Evolutionary conservation across 495 filamentous ascomycete genomes (phyloP).

Genomic region (Amniculicola lignicola): DNA sequence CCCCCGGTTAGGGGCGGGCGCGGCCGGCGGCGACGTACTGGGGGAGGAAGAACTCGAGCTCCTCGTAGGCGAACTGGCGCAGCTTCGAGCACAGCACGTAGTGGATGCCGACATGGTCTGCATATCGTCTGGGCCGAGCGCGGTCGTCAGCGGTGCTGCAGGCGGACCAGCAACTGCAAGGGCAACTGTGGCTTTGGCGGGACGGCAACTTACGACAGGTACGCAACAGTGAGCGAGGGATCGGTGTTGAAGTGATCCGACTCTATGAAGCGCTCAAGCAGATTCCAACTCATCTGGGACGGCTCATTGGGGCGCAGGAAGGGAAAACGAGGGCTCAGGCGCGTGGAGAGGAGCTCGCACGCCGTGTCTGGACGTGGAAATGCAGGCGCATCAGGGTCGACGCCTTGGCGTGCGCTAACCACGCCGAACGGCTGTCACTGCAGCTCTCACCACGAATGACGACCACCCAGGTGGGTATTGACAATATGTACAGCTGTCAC

Average conservation of each 20-base stretch:
- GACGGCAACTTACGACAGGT: slow-evolving; percentile 63
- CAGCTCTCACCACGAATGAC: no score
- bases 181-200: not conserved
- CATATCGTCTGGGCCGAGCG: slow-evolving; percentile 59
- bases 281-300: slow-evolving; percentile 51
- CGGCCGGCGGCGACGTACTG: slow-evolving; percentile 42
- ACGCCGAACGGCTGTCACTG: no score
- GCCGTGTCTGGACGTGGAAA: no score
- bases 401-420: no score
- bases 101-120: slow-evolving; percentile 76
- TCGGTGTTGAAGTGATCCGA: slow-evolving; percentile 80
- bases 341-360: no score
- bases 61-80: slow-evolving; percentile 74
- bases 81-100: slow-evolving; percentile 77
- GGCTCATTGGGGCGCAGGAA: slow-evolving; percentile 32
- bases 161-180: not conserved
- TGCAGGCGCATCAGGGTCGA: no score
- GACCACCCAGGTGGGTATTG: no score
- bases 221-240: slow-evolving; percentile 73
- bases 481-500: no score
- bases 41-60: slow-evolving; percentile 81
- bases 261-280: slow-evolving; percentile 74
- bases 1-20: not conserved
- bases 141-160: slow-evolving; percentile 15
- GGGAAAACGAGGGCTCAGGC: slow-evolving; percentile 1